Evolutionary conservation across 2,329 filamentous ascomycete genomes (phyloP).

Genomic region (Ascochyta viciae-villosae): DNA sequence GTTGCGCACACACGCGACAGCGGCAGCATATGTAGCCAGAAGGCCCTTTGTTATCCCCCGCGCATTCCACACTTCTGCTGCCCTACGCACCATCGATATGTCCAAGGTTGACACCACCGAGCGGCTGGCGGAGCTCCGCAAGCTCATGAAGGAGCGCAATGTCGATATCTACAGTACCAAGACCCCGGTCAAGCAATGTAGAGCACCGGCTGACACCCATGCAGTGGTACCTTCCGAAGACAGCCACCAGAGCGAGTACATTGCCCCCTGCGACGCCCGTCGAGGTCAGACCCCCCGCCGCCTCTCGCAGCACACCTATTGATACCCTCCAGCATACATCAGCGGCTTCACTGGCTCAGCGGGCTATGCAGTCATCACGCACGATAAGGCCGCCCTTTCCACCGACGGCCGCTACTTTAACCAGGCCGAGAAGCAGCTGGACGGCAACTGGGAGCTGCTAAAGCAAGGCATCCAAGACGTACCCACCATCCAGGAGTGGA

Average conservation of each 20-base stretch:
- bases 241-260: constrained; percentile 97
- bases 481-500: constrained; percentile 97
- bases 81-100: constrained; percentile 64
- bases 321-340: constrained; percentile 70
- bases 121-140: constrained; percentile 77
- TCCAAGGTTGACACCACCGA: constrained; percentile 79
- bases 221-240: constrained; percentile 96
- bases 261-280: constrained; percentile 91
- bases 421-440: constrained; percentile 89
- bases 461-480: constrained; percentile 95
- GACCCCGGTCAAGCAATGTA: constrained; percentile 27
- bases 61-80: constrained; percentile 42
- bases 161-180: constrained; percentile 87
- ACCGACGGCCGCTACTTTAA: constrained; percentile 99
- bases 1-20: constrained; percentile 38
- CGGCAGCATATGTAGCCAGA: constrained; percentile 35
- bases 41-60: constrained; percentile 22
- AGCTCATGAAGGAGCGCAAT: constrained; percentile 85
- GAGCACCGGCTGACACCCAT: constrained; percentile 45
- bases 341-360: constrained; percentile 95
- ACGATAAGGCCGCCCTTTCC: constrained; percentile 84
- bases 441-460: constrained; percentile 86
- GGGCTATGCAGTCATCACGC: constrained; percentile 87
- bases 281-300: constrained; percentile 61
- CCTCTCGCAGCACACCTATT: constrained; percentile 31